phyloP scores from a whole-genome alignment of 2,329 filamentous ascomycete genomes.

The Plenodomus tracheiphilus region DNA sequence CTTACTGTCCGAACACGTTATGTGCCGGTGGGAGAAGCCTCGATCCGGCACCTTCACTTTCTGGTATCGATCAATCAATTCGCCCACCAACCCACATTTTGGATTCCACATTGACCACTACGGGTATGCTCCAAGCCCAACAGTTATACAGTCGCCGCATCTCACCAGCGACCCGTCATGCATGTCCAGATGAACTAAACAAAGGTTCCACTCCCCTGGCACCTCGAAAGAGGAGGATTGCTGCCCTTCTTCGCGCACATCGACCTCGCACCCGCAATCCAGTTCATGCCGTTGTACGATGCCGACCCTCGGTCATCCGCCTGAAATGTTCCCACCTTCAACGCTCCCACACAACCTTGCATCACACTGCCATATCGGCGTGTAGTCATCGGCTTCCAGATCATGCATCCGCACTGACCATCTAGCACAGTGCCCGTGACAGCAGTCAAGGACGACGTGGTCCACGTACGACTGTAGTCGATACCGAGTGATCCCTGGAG shows the following conservation, averaged over 20 bases:
- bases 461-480: slow-evolving; percentile 28
- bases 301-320: slow-evolving; percentile 15
- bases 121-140: no score
- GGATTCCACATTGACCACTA: no score
- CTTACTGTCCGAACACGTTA: no score
- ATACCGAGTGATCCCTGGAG: slow-evolving; percentile 21
- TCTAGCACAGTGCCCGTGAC: slow-evolving; percentile 36
- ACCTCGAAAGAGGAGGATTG: slow-evolving; percentile 17
- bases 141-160: no score
- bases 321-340: slow-evolving; percentile 17
- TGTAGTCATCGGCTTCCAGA: slow-evolving; percentile 16
- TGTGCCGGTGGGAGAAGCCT: no score
- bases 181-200: no score
- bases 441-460: slow-evolving; percentile 27
- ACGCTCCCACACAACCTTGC: slow-evolving; percentile 14
- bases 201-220: slow-evolving; percentile 12
- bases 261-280: slow-evolving; percentile 15
- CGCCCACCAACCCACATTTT: no score
- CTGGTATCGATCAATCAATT: no score
- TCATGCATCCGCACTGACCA: slow-evolving; percentile 33
- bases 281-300: slow-evolving; percentile 14
- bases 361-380: slow-evolving; percentile 18
- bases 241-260: slow-evolving; percentile 14
- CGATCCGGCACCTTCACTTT: no score
- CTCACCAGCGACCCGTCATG: no score